These are phyloP conservation scores for Xerocomus amazonicus DNA, from an alignment of 1,284 basidiomycete species.

Conservation along the genomic window DNA sequence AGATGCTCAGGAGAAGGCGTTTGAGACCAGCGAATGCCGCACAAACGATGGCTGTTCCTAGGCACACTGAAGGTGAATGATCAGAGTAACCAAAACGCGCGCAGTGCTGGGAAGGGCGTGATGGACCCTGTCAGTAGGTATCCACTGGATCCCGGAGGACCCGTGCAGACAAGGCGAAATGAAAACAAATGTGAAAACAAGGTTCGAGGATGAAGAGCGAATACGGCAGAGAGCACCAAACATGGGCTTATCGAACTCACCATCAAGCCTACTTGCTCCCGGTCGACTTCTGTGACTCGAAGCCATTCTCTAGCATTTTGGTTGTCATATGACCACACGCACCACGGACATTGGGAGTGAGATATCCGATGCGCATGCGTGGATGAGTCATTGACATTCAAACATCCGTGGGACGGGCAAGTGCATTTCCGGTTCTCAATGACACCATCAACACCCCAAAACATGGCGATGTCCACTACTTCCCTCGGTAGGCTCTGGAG, in stretches of 20 bases:
- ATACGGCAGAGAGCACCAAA: conserved; percentile 5
- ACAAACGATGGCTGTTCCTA: conserved; percentile 2
- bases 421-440: conserved; percentile 16
- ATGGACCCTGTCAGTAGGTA: conserved; percentile 2
- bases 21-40: conserved; percentile 7
- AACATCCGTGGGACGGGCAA: conserved; percentile 13
- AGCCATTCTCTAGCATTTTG: conserved; percentile 43
- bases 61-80: conserved; percentile 13
- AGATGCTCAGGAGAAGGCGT: background rate
- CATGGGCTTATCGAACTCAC: conserved; percentile 23
- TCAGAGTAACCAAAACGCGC: conserved; percentile 6
- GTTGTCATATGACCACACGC: conserved; percentile 33
- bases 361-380: conserved; percentile 12
- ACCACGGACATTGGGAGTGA: conserved; percentile 17
- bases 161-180: conserved; percentile 3
- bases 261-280: conserved; percentile 27
- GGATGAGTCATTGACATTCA: conserved; percentile 4
- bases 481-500: conserved; percentile 57
- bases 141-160: conserved; percentile 13
- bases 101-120: conserved; percentile 3
- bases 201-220: background rate
- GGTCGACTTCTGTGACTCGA: conserved; percentile 43
- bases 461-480: conserved; percentile 55
- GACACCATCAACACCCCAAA: conserved; percentile 49
- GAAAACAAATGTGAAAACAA: conserved; percentile 8